Base-by-base conservation (phyloP, 805 yeast species). In the Kregervanrija delftensis region DNA sequence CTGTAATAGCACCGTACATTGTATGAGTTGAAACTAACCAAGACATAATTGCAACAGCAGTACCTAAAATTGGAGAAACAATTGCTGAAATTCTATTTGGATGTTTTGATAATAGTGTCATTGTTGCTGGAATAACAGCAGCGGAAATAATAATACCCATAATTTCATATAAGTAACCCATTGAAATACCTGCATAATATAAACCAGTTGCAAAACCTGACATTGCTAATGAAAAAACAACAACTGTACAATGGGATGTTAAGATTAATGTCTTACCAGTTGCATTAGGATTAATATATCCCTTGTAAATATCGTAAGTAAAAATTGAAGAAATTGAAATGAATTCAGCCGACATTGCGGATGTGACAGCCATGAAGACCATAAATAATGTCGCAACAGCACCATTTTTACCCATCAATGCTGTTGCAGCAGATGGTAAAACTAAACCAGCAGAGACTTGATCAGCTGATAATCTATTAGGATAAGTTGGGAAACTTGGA, bases 61-160 rank as follows among this genome's bases (percentile, higher is more conserved):
- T 79, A 16, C 96, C 93, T 37, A 87, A 62, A 11, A 87, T 76
- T 37, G 98, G 96, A 1, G 96, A 77, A 33, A 71, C 67, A 16
- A 78, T 71, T 5, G 86, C 96, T 3, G 96, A 93, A 32, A 72
- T 63, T 40, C 63, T 61, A 59, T 84, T 88, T 64, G 82, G 87
- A 39, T 75, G 76, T 47, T 58, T 69, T 61, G 89, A 85, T 51
- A 76, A 74, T 55, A 78, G 68, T 3, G 86, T 83, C 57, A 84
- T 64, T 4, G 79, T 76, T 35, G 84, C 76, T 2, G 96, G 95
- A 39, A 86, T 64, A 5, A 89, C 96, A 17, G 91, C 95, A 49
- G 91, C 79, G 5, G 93, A 84, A 43, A 89, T 86, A 39, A 89
- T 83, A 46, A 88, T 78, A 44, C 96, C 96, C 95, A 87, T 87